Evolutionary conservation across 1,284 basidiomycete species (phyloP).

Genomic region (Earliella scabrosa): DNA sequence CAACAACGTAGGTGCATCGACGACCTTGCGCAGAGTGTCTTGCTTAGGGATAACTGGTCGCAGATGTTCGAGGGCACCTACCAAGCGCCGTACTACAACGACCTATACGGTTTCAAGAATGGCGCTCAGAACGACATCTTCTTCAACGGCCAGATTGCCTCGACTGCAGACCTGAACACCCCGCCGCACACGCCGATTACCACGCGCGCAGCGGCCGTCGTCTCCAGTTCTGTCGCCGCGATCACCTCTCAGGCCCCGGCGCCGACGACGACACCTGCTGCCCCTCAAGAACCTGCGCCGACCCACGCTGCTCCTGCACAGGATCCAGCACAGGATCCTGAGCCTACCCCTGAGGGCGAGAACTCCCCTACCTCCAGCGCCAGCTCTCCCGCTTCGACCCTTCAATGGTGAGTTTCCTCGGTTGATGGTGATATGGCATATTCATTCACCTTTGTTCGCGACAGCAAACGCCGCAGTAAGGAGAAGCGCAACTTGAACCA

Average conservation of each 20-base stretch:
- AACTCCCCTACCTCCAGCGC: background rate
- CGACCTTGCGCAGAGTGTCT: background rate
- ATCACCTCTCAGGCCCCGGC: background rate
- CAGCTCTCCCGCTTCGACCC: constrained; percentile 2
- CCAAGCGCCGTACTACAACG: constrained; percentile 59
- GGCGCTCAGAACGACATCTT: constrained; percentile 71
- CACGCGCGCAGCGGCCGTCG: background rate
- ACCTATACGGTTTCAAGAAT: constrained; percentile 59
- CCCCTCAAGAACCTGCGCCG: background rate
- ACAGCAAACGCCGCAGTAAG: constrained; percentile 9
- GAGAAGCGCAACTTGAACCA: background rate
- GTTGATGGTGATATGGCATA: background rate
- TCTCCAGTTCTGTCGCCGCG: background rate
- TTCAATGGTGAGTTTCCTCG: constrained; percentile 9
- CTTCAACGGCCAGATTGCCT: constrained; percentile 38
- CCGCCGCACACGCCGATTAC: background rate
- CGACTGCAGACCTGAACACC: constrained; percentile 6
- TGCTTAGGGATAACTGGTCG: background rate
- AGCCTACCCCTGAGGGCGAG: background rate
- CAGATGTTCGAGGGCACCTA: constrained; percentile 60
- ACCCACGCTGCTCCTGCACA: background rate
- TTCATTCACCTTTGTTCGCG: background rate
- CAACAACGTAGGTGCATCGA: constrained; percentile 50
- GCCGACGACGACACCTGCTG: background rate
- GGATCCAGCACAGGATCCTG: background rate